Evolutionary conservation across 2,329 filamentous ascomycete genomes (phyloP).

Genomic region (Blastomyces parvus): DNA sequence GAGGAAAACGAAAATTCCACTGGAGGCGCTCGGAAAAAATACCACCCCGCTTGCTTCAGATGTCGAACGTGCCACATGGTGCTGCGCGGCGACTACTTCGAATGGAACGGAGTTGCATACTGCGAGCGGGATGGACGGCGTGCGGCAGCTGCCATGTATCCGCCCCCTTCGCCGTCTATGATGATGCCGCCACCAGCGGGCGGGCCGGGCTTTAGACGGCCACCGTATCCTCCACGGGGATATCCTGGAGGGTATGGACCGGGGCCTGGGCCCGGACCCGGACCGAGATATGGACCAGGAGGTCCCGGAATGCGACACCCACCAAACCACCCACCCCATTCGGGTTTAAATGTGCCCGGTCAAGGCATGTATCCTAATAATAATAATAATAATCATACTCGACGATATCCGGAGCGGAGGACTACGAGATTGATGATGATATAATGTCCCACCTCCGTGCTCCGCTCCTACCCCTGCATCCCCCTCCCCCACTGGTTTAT

Average conservation of each 20-base stretch:
- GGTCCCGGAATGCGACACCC: constrained; percentile 9
- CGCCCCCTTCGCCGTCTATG: constrained; percentile 29
- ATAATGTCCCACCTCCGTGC: constrained; percentile 22
- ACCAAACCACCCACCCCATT: constrained; percentile 4
- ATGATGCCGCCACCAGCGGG: constrained; percentile 19
- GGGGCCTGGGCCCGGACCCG: constrained; percentile 18
- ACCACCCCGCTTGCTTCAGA: constrained; percentile 77
- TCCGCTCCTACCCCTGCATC: neutral
- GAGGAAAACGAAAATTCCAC: constrained; percentile 6
- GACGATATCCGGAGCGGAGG: constrained; percentile 41
- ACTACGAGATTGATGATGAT: constrained; percentile 43
- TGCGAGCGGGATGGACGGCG: constrained; percentile 79
- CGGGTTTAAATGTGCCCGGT: neutral
- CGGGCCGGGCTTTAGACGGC: constrained; percentile 16
- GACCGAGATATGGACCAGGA: constrained; percentile 14
- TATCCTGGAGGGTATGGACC: constrained; percentile 18
- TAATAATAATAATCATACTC: constrained; percentile 20
- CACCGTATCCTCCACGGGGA: neutral
- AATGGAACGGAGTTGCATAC: constrained; percentile 68
- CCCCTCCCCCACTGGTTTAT: neutral
- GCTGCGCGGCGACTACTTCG: constrained; percentile 79
- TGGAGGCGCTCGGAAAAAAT: constrained; percentile 49
- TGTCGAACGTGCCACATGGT: constrained; percentile 64
- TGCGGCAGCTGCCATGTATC: constrained; percentile 34
- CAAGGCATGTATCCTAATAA: constrained; percentile 11